A percentile compares a stretch with the other conserved stretches of the same genome.
Conservation (phyloP, 83 land plant species). For the Larix sibirica region DNA sequence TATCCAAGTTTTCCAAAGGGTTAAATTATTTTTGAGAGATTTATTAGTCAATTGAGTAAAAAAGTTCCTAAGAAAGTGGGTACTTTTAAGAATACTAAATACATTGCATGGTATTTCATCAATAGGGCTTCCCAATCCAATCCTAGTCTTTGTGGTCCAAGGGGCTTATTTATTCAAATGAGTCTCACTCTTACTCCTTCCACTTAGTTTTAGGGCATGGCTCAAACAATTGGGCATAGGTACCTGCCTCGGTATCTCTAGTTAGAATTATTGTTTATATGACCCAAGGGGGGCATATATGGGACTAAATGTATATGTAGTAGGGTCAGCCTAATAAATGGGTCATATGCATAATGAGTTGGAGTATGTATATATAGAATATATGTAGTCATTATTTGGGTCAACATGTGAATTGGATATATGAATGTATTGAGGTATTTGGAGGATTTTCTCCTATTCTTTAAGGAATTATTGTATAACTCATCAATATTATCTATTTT, state of each 20-base stretch:
- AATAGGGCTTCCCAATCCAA: not conserved
- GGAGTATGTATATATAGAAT: too few species aligned
- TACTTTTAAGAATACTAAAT: not conserved
- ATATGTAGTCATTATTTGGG: too few species aligned
- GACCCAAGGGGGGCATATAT: too few species aligned
- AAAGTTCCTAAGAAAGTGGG: not conserved
- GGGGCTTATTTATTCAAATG: not conserved
- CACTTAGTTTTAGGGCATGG: not conserved
- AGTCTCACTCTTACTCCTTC: not conserved
- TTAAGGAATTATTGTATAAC: too few species aligned
- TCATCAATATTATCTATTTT: too few species aligned
- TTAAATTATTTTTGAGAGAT: not conserved
- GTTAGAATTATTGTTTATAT: too few species aligned
- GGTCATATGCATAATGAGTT: too few species aligned
- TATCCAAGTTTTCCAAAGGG: not conserved
- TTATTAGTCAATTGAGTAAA: not conserved
- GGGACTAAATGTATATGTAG: too few species aligned
- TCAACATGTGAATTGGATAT: not conserved
- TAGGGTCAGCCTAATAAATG: too few species aligned
- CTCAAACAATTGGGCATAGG: not conserved
- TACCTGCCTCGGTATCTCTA: not conserved
- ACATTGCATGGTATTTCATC: not conserved
- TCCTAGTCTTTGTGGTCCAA: not conserved
- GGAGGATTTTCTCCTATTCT: too few species aligned
- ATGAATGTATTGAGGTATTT: too few species aligned